phyloP scores from a whole-genome alignment of 2,329 filamentous ascomycete species.

The Hirsutella rhossiliensis region DNA sequence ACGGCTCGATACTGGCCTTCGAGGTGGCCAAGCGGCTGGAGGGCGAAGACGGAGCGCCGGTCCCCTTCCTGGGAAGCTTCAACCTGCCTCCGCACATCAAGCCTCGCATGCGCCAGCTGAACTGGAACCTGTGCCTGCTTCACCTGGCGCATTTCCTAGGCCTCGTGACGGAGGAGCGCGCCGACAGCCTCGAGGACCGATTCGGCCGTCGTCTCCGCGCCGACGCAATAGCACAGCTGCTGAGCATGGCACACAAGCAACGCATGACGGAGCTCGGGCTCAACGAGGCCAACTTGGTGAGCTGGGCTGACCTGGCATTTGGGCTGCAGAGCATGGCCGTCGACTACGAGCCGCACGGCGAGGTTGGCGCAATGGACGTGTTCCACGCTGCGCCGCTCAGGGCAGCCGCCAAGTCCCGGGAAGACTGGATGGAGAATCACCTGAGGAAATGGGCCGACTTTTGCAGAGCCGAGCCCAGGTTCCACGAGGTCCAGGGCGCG shows the following conservation, averaged over 20 bases:
- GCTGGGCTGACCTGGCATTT: slow-evolving; percentile 24
- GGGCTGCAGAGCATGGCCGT: slow-evolving; percentile 17
- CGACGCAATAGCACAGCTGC: slow-evolving; percentile 9
- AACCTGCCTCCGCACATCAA: slow-evolving; percentile 31
- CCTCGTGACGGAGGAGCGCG: slow-evolving; percentile 20
- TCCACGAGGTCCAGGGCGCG: slow-evolving; percentile 3
- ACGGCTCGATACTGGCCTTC: slow-evolving; percentile 36
- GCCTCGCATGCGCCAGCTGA: slow-evolving; percentile 25
- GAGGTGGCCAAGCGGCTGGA: slow-evolving; percentile 35
- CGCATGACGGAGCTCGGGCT: slow-evolving; percentile 20
- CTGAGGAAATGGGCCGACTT: slow-evolving; percentile 3
- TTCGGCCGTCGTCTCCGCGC: no score
- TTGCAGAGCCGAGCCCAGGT: neutral
- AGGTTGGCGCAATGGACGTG: slow-evolving; percentile 1
- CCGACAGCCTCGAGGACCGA: neutral
- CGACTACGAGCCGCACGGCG: slow-evolving; percentile 23
- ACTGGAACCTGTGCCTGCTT: slow-evolving; percentile 24
- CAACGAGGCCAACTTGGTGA: slow-evolving; percentile 10
- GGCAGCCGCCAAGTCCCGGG: neutral
- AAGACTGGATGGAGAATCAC: slow-evolving; percentile 3
- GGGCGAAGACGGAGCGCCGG: slow-evolving; percentile 16
- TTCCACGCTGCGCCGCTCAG: slow-evolving; percentile 2
- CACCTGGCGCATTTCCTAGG: slow-evolving; percentile 27
- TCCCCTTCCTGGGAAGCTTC: slow-evolving; percentile 30
- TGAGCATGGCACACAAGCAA: slow-evolving; percentile 7